A percentile compares a stretch with the other conserved stretches of the same genome.
These are phyloP conservation scores for Mucor racemosus DNA, from an alignment of 371 early-diverging fungal genomes.

Conservation along the genomic window DNA sequence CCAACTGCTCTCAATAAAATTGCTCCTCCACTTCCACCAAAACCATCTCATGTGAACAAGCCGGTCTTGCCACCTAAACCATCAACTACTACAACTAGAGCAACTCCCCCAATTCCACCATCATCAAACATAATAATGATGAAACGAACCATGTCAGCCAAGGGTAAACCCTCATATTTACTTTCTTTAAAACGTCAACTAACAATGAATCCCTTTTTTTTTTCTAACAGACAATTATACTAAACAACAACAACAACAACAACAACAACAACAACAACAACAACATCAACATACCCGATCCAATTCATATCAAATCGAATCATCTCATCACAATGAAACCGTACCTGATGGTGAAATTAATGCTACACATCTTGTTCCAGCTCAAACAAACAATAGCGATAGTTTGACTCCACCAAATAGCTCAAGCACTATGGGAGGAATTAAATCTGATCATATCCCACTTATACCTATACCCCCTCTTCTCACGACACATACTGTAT, in stretches of 20 bases:
- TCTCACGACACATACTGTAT: constrained; percentile 53
- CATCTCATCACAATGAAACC: neutral
- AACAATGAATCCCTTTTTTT: neutral
- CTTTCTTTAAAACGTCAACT: neutral
- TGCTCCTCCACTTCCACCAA: constrained; percentile 31
- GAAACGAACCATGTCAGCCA: constrained; percentile 11
- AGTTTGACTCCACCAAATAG: constrained; percentile 33
- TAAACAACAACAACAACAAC: neutral
- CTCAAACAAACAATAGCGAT: constrained; percentile 55
- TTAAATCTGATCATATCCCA: constrained; percentile 48
- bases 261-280: constrained; percentile 7
- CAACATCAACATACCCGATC: constrained; percentile 20
- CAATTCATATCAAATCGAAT: constrained; percentile 6
- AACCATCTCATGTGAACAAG: constrained; percentile 29
- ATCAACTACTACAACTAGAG: constrained; percentile 11
- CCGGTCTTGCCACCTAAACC: constrained; percentile 36
- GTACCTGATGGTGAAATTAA: constrained; percentile 50
- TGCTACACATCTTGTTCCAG: constrained; percentile 47
- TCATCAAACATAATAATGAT: constrained; percentile 3
- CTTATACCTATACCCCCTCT: constrained; percentile 62
- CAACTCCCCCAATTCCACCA: constrained; percentile 13
- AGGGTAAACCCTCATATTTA: neutral
- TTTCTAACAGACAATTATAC: neutral
- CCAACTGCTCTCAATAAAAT: constrained; percentile 6
- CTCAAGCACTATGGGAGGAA: constrained; percentile 8